A percentile compares a stretch with the other conserved stretches of the same genome.
These are phyloP conservation scores for Mycena filopes DNA, from an alignment of 768 basidiomycete species.

Conservation along the genomic window DNA sequence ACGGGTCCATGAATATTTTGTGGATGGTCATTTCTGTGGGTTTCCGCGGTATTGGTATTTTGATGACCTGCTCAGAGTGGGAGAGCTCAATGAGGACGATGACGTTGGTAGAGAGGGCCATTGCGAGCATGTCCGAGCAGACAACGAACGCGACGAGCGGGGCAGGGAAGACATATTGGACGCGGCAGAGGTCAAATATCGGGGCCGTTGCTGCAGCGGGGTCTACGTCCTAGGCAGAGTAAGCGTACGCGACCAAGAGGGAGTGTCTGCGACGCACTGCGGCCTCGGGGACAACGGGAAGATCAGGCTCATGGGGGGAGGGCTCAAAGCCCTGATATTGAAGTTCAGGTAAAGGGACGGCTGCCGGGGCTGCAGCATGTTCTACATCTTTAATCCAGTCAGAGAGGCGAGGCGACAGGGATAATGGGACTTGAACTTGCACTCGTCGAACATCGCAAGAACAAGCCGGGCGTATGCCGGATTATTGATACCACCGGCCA, in stretches of 20 bases:
- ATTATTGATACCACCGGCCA: no score
- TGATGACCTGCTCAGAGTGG: conserved; percentile 86
- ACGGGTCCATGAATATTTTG: conserved; percentile 92
- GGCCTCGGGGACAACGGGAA: conserved; percentile 52
- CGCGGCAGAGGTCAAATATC: conserved; percentile 86
- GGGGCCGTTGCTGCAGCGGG: conserved; percentile 56
- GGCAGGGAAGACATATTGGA: conserved; percentile 90
- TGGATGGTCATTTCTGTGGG: conserved; percentile 79
- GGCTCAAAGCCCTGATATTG: conserved; percentile 93
- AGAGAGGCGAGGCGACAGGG: conserved; percentile 16
- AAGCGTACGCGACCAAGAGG: neutral
- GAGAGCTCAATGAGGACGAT: conserved; percentile 92
- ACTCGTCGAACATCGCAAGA: conserved; percentile 70
- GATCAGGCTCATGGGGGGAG: conserved; percentile 65
- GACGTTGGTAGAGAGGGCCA: conserved; percentile 81
- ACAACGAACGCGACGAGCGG: conserved; percentile 85
- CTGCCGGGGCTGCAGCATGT: conserved; percentile 69
- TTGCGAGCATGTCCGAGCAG: conserved; percentile 87
- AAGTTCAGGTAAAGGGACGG: conserved; percentile 63
- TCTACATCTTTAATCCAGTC: conserved; percentile 78
- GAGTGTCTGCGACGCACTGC: conserved; percentile 26
- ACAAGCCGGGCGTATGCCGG: no score
- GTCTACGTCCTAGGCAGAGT: conserved; percentile 42
- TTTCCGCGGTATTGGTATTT: conserved; percentile 81
- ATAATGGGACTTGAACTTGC: conserved; percentile 61